phyloP scores from a whole-genome alignment of 345 rosid species.

The Punica granatum region DNA sequence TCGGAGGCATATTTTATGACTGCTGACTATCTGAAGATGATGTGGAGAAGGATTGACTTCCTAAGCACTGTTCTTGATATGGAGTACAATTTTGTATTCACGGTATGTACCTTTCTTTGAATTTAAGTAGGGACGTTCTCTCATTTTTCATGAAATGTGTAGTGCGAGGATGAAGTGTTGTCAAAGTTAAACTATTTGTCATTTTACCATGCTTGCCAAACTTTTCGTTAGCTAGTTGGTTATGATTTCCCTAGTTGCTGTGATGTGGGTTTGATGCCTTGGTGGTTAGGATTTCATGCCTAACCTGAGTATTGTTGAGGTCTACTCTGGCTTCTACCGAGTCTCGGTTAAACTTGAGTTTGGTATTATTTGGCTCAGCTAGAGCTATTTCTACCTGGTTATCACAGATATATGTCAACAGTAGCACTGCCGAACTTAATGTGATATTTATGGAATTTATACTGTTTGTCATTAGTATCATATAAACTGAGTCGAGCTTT shows the following conservation, averaged over 20 bases:
- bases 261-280: too few relatives aligned
- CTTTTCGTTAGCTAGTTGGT: neutral
- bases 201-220: neutral
- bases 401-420: neutral
- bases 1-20: slow-evolving; percentile 85
- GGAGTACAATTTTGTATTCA: slow-evolving; percentile 84
- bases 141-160: neutral
- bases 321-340: neutral
- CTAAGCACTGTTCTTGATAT: slow-evolving; percentile 64
- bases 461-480: neutral
- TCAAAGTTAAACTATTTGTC: neutral
- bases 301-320: neutral
- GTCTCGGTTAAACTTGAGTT: neutral
- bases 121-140: neutral
- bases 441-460: neutral
- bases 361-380: neutral
- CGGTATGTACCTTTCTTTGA: slow-evolving; percentile 35
- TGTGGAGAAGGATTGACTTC: slow-evolving; percentile 91
- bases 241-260: neutral
- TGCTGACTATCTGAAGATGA: slow-evolving; percentile 66
- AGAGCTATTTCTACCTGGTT: neutral
- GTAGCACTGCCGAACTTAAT: neutral
- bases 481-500: neutral
- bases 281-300: neutral
- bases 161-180: neutral